These are phyloP conservation scores for Stygiomarasmius scandens DNA, from an alignment of 1,284 basidiomycete species.

Conservation along the genomic window DNA sequence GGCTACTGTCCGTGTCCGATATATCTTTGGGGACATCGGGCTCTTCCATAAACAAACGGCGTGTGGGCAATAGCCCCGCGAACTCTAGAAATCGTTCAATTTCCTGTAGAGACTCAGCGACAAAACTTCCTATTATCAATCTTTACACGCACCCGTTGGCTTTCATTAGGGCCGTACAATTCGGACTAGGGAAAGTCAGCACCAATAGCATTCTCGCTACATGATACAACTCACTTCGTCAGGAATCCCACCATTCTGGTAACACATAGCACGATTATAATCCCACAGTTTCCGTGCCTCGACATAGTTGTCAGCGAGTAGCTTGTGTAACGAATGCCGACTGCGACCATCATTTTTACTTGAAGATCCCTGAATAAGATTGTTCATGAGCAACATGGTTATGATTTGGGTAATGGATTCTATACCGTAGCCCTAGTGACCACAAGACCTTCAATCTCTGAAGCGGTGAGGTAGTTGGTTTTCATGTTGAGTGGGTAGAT, in stretches of 20 bases:
- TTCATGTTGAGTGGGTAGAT: too few species aligned
- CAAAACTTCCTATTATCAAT: background rate
- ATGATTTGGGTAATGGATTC: too few species aligned
- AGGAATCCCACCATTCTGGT: background rate
- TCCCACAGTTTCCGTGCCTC: conserved; percentile 7
- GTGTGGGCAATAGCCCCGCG: conserved; percentile 6
- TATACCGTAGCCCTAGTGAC: too few species aligned
- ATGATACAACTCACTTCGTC: background rate
- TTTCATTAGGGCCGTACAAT: conserved; percentile 2
- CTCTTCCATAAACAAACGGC: background rate
- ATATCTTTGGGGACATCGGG: background rate
- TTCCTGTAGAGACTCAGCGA: conserved; percentile 1
- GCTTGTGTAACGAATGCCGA: conserved; percentile 7
- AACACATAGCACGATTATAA: background rate
- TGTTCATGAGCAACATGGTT: too few species aligned
- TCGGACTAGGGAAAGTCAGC: background rate
- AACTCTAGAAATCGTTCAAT: conserved; percentile 13
- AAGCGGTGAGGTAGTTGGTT: too few species aligned
- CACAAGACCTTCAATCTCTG: too few species aligned
- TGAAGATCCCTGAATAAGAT: too few species aligned
- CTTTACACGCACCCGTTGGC: conserved; percentile 1
- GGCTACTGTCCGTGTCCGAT: background rate
- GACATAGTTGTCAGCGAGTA: conserved; percentile 11
- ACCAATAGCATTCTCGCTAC: too few species aligned
- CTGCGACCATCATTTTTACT: background rate